phyloP scores from a whole-genome alignment of 129 eudicot species.

The Calendula officinalis region DNA sequence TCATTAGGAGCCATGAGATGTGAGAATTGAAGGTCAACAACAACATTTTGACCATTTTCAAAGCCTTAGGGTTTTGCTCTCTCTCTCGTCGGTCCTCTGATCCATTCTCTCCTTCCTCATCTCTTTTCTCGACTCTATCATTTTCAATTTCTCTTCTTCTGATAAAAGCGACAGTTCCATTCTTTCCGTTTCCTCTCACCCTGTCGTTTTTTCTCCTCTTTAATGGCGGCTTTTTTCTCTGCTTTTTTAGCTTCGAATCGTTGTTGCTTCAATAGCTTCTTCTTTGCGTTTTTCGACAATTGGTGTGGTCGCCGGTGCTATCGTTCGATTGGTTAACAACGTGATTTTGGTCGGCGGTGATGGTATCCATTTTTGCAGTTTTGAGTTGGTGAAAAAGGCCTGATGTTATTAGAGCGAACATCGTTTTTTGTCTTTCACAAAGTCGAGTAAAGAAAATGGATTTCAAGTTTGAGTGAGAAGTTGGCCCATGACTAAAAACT shows the following conservation, averaged over 20 bases:
- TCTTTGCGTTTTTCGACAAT: constrained; percentile 73
- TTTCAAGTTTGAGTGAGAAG: too few species aligned
- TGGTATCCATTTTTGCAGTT: constrained; percentile 26
- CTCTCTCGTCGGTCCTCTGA: constrained; percentile 53
- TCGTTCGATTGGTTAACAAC: not conserved
- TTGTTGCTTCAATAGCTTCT: constrained; percentile 73
- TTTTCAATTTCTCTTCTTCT: constrained; percentile 59
- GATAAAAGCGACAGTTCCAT: constrained; percentile 53
- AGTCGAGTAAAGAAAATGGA: too few species aligned
- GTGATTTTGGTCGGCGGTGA: not conserved
- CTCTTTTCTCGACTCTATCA: constrained; percentile 56
- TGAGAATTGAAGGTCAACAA: constrained; percentile 67
- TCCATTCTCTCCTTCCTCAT: constrained; percentile 74
- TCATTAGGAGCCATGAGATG: constrained; percentile 61
- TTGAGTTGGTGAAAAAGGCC: constrained; percentile 11
- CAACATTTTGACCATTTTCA: constrained; percentile 56
- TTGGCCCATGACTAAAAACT: too few species aligned
- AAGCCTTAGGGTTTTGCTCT: constrained; percentile 48
- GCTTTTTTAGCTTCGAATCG: constrained; percentile 72
- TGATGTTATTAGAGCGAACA: constrained; percentile 26
- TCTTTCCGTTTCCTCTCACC: constrained; percentile 67
- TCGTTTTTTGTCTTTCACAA: not conserved
- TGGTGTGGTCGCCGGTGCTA: constrained; percentile 19
- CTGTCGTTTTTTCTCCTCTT: constrained; percentile 56
- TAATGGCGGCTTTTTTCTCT: constrained; percentile 68